These are phyloP conservation scores for Phytopythium aichiense DNA, from an alignment of 352 stramenopile species.

Conservation along the genomic window DNA sequence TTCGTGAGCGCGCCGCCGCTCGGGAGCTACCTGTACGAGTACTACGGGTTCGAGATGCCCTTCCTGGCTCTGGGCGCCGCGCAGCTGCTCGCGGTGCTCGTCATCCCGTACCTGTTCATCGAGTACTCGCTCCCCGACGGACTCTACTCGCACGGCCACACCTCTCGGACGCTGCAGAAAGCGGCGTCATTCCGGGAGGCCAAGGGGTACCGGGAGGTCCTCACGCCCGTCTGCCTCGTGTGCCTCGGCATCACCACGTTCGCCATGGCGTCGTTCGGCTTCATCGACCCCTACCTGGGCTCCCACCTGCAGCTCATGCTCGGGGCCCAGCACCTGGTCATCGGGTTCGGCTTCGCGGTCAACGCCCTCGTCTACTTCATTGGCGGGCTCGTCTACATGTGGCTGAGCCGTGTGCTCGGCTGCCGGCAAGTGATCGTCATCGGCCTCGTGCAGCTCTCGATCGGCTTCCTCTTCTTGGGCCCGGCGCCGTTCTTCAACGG, in stretches of 20 bases:
- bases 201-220: slow-evolving; percentile 41
- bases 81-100: slow-evolving; percentile 57
- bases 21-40: slow-evolving; percentile 53
- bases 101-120: slow-evolving; percentile 69
- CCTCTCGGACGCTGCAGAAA: slow-evolving; percentile 14
- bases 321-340: slow-evolving; percentile 38
- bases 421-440: slow-evolving; percentile 68
- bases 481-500: slow-evolving; percentile 46
- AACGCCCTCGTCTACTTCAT: slow-evolving; percentile 70
- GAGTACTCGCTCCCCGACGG: slow-evolving; percentile 70
- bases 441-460: slow-evolving; percentile 36
- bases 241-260: slow-evolving; percentile 49
- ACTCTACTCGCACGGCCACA: slow-evolving; percentile 27
- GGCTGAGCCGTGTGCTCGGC: slow-evolving; percentile 50
- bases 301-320: slow-evolving; percentile 55
- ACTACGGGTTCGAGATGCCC: slow-evolving; percentile 46
- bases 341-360: slow-evolving; percentile 63
- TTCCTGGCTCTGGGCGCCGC: slow-evolving; percentile 56
- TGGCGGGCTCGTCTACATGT: slow-evolving; percentile 47
- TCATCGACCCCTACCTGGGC: slow-evolving; percentile 67
- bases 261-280: slow-evolving; percentile 65
- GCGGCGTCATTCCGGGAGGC: slow-evolving; percentile 25
- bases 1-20: slow-evolving; percentile 60
- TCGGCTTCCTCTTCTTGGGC: slow-evolving; percentile 59
- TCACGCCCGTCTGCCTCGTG: slow-evolving; percentile 49